Conservation (phyloP, 2,329 filamentous ascomycete genomes). For the Juglanconis juglandina region DNA sequence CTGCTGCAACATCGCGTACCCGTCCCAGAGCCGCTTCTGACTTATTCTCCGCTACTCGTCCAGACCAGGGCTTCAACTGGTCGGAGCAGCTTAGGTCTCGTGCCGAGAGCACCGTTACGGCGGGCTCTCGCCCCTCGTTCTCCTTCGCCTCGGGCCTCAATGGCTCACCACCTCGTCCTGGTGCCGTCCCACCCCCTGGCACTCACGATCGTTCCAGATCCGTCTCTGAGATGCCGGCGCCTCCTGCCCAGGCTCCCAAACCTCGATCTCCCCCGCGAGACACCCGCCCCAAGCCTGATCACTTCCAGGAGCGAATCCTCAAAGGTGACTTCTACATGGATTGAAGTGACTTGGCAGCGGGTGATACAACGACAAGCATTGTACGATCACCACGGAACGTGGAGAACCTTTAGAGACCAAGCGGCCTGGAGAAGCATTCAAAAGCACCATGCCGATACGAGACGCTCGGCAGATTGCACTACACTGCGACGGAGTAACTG, state of each 20-base stretch:
- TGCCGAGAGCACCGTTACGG: slow-evolving; percentile 71
- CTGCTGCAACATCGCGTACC: slow-evolving; percentile 60
- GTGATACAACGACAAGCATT: background rate
- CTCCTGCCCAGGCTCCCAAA: slow-evolving; percentile 49
- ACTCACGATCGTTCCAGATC: slow-evolving; percentile 68
- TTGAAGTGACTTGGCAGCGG: slow-evolving; percentile 39
- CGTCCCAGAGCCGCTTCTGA: slow-evolving; percentile 61
- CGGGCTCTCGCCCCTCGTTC: slow-evolving; percentile 56
- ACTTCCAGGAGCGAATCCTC: slow-evolving; percentile 93
- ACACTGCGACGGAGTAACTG: background rate
- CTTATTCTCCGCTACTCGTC: slow-evolving; percentile 53
- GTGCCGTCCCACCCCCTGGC: slow-evolving; percentile 22
- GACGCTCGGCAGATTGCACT: background rate
- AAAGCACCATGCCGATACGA: background rate
- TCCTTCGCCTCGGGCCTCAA: slow-evolving; percentile 47
- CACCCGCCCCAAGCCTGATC: slow-evolving; percentile 73
- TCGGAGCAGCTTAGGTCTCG: slow-evolving; percentile 90
- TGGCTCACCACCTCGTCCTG: slow-evolving; percentile 40
- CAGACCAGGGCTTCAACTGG: slow-evolving; percentile 96
- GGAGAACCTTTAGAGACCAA: background rate
- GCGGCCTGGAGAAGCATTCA: background rate
- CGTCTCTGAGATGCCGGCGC: slow-evolving; percentile 60
- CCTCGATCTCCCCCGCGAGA: slow-evolving; percentile 36
- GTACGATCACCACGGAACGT: background rate
- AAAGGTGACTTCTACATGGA: slow-evolving; percentile 99